phyloP scores from a whole-genome alignment of 2,329 filamentous ascomycete genomes.

The Huntiella decipiens region DNA sequence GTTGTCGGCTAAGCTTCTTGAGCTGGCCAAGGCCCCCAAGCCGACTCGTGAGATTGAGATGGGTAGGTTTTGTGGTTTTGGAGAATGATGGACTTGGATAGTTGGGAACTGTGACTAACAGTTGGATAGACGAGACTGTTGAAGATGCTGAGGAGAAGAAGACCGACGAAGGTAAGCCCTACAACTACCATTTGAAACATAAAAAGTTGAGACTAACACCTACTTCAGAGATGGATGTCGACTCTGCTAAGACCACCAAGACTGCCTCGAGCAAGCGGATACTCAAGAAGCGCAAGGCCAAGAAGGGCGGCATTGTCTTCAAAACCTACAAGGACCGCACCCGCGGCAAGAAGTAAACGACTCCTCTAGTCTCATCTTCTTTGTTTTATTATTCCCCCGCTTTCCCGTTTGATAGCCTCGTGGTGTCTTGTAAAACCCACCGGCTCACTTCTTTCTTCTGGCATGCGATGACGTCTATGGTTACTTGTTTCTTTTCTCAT shows the following conservation, averaged over 20 bases:
- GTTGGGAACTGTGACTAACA: not conserved
- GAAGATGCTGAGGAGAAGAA: slow-evolving; percentile 9
- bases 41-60: slow-evolving; percentile 35
- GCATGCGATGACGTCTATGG: slow-evolving; percentile 6
- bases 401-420: not conserved
- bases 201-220: not conserved
- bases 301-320: slow-evolving; percentile 40
- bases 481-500: slow-evolving; percentile 3
- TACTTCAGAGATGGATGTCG: slow-evolving; percentile 36
- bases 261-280: slow-evolving; percentile 28
- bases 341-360: slow-evolving; percentile 8
- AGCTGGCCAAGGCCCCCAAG: slow-evolving; percentile 59
- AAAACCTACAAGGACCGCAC: slow-evolving; percentile 31
- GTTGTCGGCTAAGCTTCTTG: slow-evolving; percentile 68
- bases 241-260: slow-evolving; percentile 22
- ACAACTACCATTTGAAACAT: not conserved
- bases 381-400: not conserved
- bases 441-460: slow-evolving; percentile 1
- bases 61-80: slow-evolving; percentile 15
- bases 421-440: not conserved
- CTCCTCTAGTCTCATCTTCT: not conserved
- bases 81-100: not conserved
- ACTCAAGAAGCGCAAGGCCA: slow-evolving; percentile 37
- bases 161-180: slow-evolving; percentile 4
- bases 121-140: slow-evolving; percentile 1